A percentile compares a stretch with the other conserved stretches of the same genome.
phyloP scores from a whole-genome alignment of 805 yeast species.

The Candida saitoana region DNA sequence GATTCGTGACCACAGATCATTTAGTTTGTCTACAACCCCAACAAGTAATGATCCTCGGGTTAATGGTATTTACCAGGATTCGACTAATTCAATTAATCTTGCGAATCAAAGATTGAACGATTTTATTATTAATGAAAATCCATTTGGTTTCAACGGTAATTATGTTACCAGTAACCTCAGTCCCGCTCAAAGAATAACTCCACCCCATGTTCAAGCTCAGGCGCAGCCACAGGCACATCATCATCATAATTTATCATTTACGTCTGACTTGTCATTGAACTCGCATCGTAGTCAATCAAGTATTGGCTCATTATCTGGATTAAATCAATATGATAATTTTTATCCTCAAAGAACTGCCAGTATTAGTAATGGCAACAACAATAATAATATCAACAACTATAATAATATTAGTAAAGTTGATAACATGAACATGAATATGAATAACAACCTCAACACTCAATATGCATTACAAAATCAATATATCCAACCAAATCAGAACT shows the following conservation, averaged over 20 bases:
- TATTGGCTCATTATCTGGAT: conserved; percentile 3
- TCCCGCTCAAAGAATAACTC: background rate
- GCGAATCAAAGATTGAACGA: conserved; percentile 9
- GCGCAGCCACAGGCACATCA: background rate
- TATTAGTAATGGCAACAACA: background rate
- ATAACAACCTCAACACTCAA: background rate
- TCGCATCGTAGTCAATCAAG: conserved; percentile 6
- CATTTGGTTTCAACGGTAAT: conserved; percentile 3
- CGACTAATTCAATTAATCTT: conserved; percentile 4
- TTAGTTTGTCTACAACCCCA: conserved; percentile 4
- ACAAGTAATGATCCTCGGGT: conserved; percentile 1
- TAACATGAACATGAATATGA: background rate
- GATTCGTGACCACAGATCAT: conserved; percentile 6
- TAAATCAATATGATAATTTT: background rate
- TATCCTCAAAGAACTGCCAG: background rate
- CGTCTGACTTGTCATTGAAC: conserved; percentile 2
- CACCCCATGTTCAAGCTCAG: background rate
- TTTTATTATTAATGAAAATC: conserved; percentile 13
- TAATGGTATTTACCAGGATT: conserved; percentile 3
- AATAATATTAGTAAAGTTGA: background rate
- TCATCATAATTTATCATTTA: conserved; percentile 3
- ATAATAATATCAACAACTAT: background rate
- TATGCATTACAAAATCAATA: conserved; percentile 1
- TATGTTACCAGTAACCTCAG: background rate
- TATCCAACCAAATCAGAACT: background rate